Evolutionary conservation across 1,284 basidiomycete genomes (phyloP), one percentile per base, ranked within the genome.

Genomic region (Mycena citricolor): DNA sequence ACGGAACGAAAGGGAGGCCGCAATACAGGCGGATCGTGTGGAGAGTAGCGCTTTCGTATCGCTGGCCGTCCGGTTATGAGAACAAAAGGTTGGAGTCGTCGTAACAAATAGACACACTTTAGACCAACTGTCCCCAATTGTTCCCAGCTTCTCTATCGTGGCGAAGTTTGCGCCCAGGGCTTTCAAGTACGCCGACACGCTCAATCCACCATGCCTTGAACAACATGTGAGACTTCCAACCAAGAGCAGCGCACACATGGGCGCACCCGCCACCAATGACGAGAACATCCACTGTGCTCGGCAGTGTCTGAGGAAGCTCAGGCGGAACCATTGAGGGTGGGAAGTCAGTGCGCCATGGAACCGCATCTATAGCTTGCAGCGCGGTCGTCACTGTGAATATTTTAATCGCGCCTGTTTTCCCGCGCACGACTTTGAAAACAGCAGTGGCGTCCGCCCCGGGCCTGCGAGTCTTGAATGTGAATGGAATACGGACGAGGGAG

Each of bases 51-150:
- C 51, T 49, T 10, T 45, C 46, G 30, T 52, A 52, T 14, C 51
- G 51, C 51, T 51, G 17, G n/a, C n/a, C n/a, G n/a, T n/a, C n/a
- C n/a, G n/a, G n/a, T n/a, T n/a, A n/a, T n/a, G n/a, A n/a, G n/a
- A n/a, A n/a, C n/a, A n/a, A n/a, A n/a, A n/a, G n/a, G n/a, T n/a
- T n/a, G n/a, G n/a, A n/a, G n/a, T n/a, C n/a, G n/a, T n/a, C n/a
- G n/a, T n/a, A n/a, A n/a, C n/a, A n/a, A 6, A 19, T 10, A 17
- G 5, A 14, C 28, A 13, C 22, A 32, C 50, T 33, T 45, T 48
- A 8, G 42, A 29, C 51, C 51, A 52, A 28, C 51, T 52, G 25
- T 52, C 51, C 4, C 51, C 51, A 19, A 52, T 49, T n/a, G 43
- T 26, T n/a, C 39, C 22, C 19, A 42, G 20, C 19, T 42, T 49